A percentile compares a stretch with the other conserved stretches of the same genome.
Conservation (phyloP, 1,284 basidiomycete genomes). For the Microbotryum saponariae region DNA sequence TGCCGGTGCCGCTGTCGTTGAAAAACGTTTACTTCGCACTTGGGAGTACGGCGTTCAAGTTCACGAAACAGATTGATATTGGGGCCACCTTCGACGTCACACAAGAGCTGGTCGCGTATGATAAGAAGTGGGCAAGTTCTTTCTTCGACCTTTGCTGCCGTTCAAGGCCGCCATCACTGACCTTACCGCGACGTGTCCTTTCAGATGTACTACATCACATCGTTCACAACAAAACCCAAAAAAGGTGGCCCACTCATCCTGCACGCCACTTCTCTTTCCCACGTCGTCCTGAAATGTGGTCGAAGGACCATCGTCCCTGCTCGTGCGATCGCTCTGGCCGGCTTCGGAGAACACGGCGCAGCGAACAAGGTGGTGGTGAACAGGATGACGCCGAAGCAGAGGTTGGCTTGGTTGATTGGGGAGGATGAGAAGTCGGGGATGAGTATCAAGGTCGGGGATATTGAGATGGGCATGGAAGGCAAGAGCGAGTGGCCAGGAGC, state of each 20-base stretch:
- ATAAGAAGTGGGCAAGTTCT: conserved; percentile 20
- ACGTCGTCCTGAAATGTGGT: conserved; percentile 23
- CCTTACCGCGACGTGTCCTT: not conserved
- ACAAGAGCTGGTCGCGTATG: conserved; percentile 19
- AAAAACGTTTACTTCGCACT: not conserved
- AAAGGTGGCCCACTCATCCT: conserved; percentile 4
- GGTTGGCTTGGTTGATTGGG: conserved; percentile 15
- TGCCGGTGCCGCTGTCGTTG: too few relatives aligned
- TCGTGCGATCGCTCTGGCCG: conserved; percentile 21
- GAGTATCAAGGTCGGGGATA: conserved; percentile 8
- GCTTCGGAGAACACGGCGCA: conserved; percentile 14
- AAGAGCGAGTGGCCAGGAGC: conserved; percentile 15
- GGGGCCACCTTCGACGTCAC: conserved; percentile 11
- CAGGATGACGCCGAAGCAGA: conserved; percentile 12
- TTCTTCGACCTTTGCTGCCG: not conserved
- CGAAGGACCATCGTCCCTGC: conserved; percentile 21
- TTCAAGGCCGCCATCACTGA: not conserved
- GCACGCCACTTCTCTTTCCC: conserved; percentile 13
- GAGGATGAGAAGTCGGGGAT: conserved; percentile 7
- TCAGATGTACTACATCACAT: conserved; percentile 16
- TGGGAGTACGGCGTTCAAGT: conserved; percentile 10
- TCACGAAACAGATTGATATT: conserved; percentile 21
- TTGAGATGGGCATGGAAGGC: conserved; percentile 19
- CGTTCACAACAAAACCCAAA: conserved; percentile 14
- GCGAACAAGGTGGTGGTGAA: conserved; percentile 17